Percentiles rank a stretch among this genome's conserved stretches.
Conservation (phyloP, 768 basidiomycete species). For the Russula lepida region DNA sequence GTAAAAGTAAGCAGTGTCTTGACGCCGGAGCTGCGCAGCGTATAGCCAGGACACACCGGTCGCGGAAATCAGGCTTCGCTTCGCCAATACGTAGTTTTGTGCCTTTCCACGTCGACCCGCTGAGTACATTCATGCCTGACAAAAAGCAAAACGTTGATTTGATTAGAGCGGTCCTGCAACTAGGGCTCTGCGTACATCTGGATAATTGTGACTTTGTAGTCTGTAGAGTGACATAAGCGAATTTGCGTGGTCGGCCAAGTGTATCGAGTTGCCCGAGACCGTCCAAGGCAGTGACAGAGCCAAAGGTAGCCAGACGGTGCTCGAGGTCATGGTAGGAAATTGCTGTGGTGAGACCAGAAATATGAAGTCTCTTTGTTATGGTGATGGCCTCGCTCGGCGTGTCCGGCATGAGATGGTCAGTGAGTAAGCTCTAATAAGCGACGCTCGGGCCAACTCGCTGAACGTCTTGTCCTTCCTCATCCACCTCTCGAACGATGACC, state of each 20-base stretch:
- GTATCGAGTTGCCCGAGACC: constrained; percentile 60
- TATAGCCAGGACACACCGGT: constrained; percentile 39
- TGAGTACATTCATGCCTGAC: constrained; percentile 64
- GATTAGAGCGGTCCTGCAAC: neutral
- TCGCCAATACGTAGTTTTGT: constrained; percentile 74
- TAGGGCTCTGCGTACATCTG: constrained; percentile 42
- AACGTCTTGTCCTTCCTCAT: neutral
- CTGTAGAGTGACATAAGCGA: constrained; percentile 67
- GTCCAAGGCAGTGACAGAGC: constrained; percentile 57
- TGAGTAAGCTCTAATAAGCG: neutral
- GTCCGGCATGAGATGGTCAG: neutral
- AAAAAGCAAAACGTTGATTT: neutral
- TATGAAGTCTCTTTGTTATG: constrained; percentile 54
- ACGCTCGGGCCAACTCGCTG: neutral
- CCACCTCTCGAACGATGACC: neutral
- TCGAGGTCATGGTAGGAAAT: constrained; percentile 51
- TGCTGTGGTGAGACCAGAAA: constrained; percentile 67
- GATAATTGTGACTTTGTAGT: constrained; percentile 49
- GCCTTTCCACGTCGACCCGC: constrained; percentile 85
- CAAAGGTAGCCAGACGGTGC: constrained; percentile 54
- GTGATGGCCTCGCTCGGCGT: no score
- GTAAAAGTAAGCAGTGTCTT: constrained; percentile 4
- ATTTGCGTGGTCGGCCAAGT: constrained; percentile 58
- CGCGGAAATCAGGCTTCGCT: constrained; percentile 65
- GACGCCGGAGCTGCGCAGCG: neutral